Evolutionary conservation across 148 eudicot species (phyloP), one percentile per base, ranked within the genome.

Genomic region (Nyssa sinensis): DNA sequence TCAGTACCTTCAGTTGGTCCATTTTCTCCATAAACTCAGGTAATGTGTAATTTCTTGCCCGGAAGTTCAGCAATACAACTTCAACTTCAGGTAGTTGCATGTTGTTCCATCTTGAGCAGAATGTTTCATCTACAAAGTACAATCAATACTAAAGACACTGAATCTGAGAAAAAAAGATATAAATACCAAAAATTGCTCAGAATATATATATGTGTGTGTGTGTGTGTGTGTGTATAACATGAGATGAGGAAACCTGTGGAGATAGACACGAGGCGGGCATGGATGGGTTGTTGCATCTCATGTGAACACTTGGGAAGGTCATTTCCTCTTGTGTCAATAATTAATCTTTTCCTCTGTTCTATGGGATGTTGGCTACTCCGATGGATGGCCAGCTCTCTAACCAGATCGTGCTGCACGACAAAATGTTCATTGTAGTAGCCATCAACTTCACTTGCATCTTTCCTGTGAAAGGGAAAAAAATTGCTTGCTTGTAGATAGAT

Each of bases 331-430:
- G 60, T 69, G 30, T 69, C 79, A 1, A 77, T 64, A 51, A 77
- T 34, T 19, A 77, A 55, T 25, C 70, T 77, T 34, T 70, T 34
- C 23, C 70, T 70, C 19, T 49, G 27, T 0, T 71, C 51, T 25
- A 76, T 31, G 35, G 51, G 79, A 24, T 69, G 53, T 76, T 33
- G 47, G 69, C 47, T 35, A 64, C 75, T 70, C 69, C 49, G 62
- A 9, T 64, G 70, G 34, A 70, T 70, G 13, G 75, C 62, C 31
- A 77, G 64, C 23, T 77, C 80, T 63, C 80, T 77, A 28, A 77
- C 70, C 30, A 77, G 69, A 71, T 77, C 80, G 33, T 77, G 80
- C 39, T 77, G 80, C 19, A 29, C 71, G 24, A 58, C 80, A 64
- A 62, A 71, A 49, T 77, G 49, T 23, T 71, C 75, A 41, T 63